Percentiles rank a stretch among this genome's conserved stretches.
Evolutionary conservation across 805 yeast species (phyloP).

Genomic region (Ogataea henricii): DNA sequence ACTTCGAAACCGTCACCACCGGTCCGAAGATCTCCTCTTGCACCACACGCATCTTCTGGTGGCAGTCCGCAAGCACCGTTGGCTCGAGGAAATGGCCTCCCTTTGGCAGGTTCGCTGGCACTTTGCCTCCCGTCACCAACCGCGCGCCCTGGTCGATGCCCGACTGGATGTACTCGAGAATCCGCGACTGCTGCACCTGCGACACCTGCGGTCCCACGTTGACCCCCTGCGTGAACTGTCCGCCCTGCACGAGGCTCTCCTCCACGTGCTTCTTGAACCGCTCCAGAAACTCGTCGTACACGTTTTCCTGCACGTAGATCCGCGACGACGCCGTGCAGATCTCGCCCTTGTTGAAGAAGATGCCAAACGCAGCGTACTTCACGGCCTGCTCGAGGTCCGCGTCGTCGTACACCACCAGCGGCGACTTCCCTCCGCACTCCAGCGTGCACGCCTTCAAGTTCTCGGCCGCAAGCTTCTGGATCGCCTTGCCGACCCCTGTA

Average conservation of each 20-base stretch:
- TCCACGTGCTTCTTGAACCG: slow-evolving; percentile 58
- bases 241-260: slow-evolving; percentile 62
- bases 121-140: slow-evolving; percentile 64
- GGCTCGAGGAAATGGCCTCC: slow-evolving; percentile 69
- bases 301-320: slow-evolving; percentile 79
- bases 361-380: slow-evolving; percentile 74
- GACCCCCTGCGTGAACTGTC: slow-evolving; percentile 75
- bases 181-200: slow-evolving; percentile 72
- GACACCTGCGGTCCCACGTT: slow-evolving; percentile 95
- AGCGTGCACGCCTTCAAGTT: slow-evolving; percentile 88
- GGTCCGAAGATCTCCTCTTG: slow-evolving; percentile 90
- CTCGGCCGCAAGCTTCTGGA: slow-evolving; percentile 80
- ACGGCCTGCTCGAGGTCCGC: slow-evolving; percentile 79
- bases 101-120: slow-evolving; percentile 41
- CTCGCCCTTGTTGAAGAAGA: slow-evolving; percentile 93
- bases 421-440: slow-evolving; percentile 97
- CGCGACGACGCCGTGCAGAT: slow-evolving; percentile 96
- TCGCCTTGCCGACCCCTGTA: slow-evolving; percentile 71
- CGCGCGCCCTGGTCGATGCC: slow-evolving; percentile 87
- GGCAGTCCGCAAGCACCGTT: slow-evolving; percentile 72
- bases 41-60: slow-evolving; percentile 66
- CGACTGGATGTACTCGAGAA: slow-evolving; percentile 70
- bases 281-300: slow-evolving; percentile 74
- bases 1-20: slow-evolving; percentile 81
- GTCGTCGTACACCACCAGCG: slow-evolving; percentile 85